Evolutionary conservation across 345 rosid species (phyloP), one percentile per base, ranked within the genome.

Genomic region (Citropsis articulata): DNA sequence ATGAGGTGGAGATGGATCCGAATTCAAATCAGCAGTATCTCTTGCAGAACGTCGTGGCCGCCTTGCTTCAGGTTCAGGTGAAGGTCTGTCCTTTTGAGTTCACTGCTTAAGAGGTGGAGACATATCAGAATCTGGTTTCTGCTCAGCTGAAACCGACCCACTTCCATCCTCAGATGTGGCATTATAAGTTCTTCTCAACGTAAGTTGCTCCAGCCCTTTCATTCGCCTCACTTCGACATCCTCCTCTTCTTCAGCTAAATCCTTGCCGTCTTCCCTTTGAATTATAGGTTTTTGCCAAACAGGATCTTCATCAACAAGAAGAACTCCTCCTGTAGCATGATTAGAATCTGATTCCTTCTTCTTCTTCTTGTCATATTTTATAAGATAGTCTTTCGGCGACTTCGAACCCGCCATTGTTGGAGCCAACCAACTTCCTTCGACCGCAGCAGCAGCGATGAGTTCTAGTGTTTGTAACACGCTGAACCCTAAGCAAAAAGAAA

Each of bases 291-390:
- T 96, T 77, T 92, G 95, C 99, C 99, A 96, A 72, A 89, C 89
- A 1, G 97, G 99, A 84, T 96, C 98, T 82, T 89, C 86, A 71
- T 96, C 98, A 14, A 94, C 97, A 66, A 94, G 92, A 53, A 89
- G 64, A 83, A 94, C 91, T 57, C 95, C 91, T 30, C 95, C 92
- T 0, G 78, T 74, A 6, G 53, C 63, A 1, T 19, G 21, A 63
- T 19, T 74, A 10, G 86, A 73, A 59, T 79, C 90, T 2, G 48
- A 10, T 27, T 88, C 81, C 75, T 80, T 87, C 28, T 79, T 62
- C 85, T 81, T 88, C 86, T 88, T 93, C 81, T 85, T 90, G 82
- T 89, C 92, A n/a, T 94, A 96, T n/a, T 76, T 86, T 56, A 87
- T 92, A 81, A 96, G 83, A 79, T 94, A 94, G n/a, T 96, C 98